A percentile compares a stretch with the other conserved stretches of the same genome.
Evolutionary conservation across 2,329 filamentous ascomycete species (phyloP).

Genomic region (Chrysoporthe austroafricana): DNA sequence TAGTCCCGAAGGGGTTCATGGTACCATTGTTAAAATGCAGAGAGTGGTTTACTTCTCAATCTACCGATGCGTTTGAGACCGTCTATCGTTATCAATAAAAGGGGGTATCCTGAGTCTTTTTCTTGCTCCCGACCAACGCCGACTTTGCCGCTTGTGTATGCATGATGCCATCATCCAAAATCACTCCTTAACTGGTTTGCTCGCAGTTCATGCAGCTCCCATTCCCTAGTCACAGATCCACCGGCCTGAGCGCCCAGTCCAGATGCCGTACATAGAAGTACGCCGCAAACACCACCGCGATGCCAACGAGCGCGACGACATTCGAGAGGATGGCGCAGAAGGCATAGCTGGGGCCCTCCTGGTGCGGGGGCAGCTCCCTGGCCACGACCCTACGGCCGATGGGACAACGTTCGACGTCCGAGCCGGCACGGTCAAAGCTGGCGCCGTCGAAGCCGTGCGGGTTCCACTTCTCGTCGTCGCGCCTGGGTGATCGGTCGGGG

Average conservation of each 20-base stretch:
- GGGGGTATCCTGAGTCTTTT: neutral
- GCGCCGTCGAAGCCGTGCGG: conserved; percentile 13
- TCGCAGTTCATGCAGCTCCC: neutral
- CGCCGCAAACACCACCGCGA: conserved; percentile 6
- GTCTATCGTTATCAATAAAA: neutral
- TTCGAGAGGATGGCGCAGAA: conserved; percentile 9
- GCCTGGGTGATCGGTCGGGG: neutral
- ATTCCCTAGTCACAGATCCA: neutral
- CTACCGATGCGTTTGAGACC: neutral
- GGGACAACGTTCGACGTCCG: conserved; percentile 12
- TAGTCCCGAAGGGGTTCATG: neutral
- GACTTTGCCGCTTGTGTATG: neutral
- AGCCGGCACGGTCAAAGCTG: neutral
- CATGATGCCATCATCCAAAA: neutral
- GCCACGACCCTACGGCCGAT: neutral
- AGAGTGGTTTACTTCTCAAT: neutral
- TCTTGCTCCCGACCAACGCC: neutral
- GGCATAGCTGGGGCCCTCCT: neutral
- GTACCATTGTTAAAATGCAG: neutral
- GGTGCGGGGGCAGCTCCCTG: neutral
- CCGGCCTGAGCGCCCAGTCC: neutral
- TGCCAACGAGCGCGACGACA: neutral
- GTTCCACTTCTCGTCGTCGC: neutral
- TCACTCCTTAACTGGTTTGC: neutral
- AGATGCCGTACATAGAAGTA: conserved; percentile 18